Conservation (phyloP, 2,329 filamentous ascomycete genomes). For the Pezicula neosporulosa region DNA sequence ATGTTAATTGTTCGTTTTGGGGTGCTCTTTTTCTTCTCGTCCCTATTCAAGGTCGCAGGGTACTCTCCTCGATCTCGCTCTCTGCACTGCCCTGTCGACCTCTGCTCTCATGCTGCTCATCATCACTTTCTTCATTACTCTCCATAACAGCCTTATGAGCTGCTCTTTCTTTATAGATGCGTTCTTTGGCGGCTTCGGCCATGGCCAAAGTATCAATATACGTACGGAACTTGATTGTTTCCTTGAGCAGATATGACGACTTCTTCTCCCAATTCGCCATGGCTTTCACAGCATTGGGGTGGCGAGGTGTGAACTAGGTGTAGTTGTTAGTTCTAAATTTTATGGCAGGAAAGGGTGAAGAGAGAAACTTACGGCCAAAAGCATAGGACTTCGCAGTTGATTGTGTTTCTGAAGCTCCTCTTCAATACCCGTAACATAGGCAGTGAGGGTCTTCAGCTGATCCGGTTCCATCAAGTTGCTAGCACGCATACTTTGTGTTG, state of each 20-base stretch:
- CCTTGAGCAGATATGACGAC: conserved; percentile 82
- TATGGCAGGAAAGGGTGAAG: neutral
- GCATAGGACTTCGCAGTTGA: conserved; percentile 80
- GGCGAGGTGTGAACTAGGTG: conserved; percentile 71
- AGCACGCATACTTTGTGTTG: conserved; percentile 84
- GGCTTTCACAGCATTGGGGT: conserved; percentile 75
- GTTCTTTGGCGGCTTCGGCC: conserved; percentile 66
- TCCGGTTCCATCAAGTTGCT: conserved; percentile 75
- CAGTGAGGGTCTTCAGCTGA: conserved; percentile 70
- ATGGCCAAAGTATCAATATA: conserved; percentile 83
- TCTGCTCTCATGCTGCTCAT: conserved; percentile 16
- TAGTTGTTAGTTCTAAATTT: neutral
- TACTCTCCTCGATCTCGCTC: no score
- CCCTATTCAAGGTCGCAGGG: no score
- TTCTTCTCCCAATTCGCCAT: conserved; percentile 98
- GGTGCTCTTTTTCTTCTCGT: no score
- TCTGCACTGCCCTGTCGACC: neutral
- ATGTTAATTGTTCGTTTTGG: no score
- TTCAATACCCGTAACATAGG: conserved; percentile 83
- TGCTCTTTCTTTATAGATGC: conserved; percentile 61
- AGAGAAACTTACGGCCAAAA: conserved; percentile 60
- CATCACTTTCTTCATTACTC: conserved; percentile 13
- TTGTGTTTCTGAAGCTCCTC: conserved; percentile 85
- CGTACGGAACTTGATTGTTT: conserved; percentile 95
- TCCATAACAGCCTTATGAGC: conserved; percentile 16